phyloP scores from a whole-genome alignment of 352 stramenopile genomes.

The Pythium aquatile region DNA sequence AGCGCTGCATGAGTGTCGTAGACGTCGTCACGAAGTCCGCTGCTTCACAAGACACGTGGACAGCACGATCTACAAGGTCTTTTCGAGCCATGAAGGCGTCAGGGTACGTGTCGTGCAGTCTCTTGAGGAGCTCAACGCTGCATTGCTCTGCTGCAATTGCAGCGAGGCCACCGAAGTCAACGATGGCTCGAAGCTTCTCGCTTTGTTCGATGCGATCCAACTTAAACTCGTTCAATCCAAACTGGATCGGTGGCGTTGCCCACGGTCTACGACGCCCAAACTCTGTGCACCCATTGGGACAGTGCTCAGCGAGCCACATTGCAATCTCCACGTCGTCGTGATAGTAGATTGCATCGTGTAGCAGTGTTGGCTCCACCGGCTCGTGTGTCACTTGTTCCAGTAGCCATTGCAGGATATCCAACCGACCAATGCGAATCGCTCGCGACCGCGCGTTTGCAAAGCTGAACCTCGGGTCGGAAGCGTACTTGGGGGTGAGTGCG shows the following conservation, averaged over 20 bases:
- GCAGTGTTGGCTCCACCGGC: constrained; percentile 3
- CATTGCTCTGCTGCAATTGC: constrained; percentile 7
- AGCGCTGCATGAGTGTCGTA: too few relatives aligned
- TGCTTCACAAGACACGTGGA: background rate
- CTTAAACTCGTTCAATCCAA: background rate
- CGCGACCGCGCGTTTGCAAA: constrained; percentile 8
- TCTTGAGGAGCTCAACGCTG: background rate
- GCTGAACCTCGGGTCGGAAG: constrained; percentile 8
- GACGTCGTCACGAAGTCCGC: background rate
- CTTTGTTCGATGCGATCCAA: constrained; percentile 2
- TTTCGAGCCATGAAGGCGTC: background rate
- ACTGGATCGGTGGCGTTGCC: background rate
- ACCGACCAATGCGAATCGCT: constrained; percentile 3
- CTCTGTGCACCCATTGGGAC: background rate
- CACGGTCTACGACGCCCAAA: constrained; percentile 3
- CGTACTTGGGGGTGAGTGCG: background rate
- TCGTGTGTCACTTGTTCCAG: constrained; percentile 3
- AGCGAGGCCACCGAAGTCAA: constrained; percentile 9
- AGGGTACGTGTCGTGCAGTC: constrained; percentile 1
- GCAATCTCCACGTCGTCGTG: constrained; percentile 7
- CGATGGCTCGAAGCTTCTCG: background rate
- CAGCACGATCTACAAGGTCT: constrained; percentile 8
- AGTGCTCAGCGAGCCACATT: constrained; percentile 4
- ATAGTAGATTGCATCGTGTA: constrained; percentile 13
- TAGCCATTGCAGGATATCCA: constrained; percentile 14